These are phyloP conservation scores for Cladophialophora exuberans DNA, from an alignment of 2,329 filamentous ascomycete genomes.

Conservation along the genomic window DNA sequence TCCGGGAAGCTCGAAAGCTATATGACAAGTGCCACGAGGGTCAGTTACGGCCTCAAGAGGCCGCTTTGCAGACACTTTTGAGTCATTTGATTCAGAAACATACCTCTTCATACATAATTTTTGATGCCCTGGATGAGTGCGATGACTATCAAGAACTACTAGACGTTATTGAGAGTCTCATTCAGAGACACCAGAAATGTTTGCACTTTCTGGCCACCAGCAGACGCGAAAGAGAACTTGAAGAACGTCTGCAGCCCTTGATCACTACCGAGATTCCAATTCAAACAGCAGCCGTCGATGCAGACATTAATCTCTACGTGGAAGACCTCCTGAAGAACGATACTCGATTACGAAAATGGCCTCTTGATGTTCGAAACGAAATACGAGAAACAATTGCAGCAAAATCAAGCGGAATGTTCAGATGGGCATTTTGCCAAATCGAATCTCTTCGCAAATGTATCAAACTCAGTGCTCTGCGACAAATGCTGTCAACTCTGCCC, in stretches of 20 bases:
- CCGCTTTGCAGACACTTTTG: background rate
- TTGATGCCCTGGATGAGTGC: slow-evolving; percentile 33
- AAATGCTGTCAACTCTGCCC: slow-evolving; percentile 30
- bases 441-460: slow-evolving; percentile 32
- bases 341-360: slow-evolving; percentile 16
- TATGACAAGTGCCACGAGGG: slow-evolving; percentile 8
- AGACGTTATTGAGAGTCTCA: slow-evolving; percentile 10
- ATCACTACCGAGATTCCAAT: slow-evolving; percentile 9
- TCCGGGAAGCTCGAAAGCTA: background rate
- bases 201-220: slow-evolving; percentile 25
- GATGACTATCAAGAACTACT: slow-evolving; percentile 20
- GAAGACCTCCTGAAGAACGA: slow-evolving; percentile 19
- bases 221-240: slow-evolving; percentile 24
- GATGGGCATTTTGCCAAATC: slow-evolving; percentile 37
- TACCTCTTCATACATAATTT: slow-evolving; percentile 13
- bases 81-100: background rate
- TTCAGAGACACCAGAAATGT: background rate
- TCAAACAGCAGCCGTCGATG: slow-evolving; percentile 17
- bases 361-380: slow-evolving; percentile 8
- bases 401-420: slow-evolving; percentile 32
- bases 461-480: slow-evolving; percentile 21
- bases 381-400: slow-evolving; percentile 35
- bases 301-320: slow-evolving; percentile 25
- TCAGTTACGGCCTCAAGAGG: slow-evolving; percentile 11
- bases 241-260: slow-evolving; percentile 15